Base-by-base conservation (phyloP, 2,329 filamentous ascomycete species). In the Aspergillus spinulosporus region DNA sequence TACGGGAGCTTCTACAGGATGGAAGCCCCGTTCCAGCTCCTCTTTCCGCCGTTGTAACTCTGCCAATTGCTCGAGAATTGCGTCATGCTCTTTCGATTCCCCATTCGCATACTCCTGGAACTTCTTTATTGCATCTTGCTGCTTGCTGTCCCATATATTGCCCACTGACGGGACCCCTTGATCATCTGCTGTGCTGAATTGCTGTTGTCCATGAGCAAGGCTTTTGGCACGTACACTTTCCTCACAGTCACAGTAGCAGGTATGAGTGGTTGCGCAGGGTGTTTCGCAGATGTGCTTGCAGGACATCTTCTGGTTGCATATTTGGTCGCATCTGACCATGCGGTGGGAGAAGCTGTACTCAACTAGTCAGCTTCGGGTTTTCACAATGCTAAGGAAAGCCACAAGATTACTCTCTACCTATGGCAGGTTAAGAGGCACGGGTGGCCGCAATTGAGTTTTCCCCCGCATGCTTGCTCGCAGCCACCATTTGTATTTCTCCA, bases 401-500 rank as follows among this genome's bases (percentile, higher is more conserved):
- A 21, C 21, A 21, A 21, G 32, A 37, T 48, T 47, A 26, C 8
- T 40, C 11, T 63, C 70, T 68, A 81, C 78, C 76, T 74, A 62
- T 86, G 84, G 59, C 84, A 87, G 39, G 62, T 72, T 2, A 82
- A 63, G 3, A 66, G 65, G 64, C 84, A 87, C 32, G 49, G 43
- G 62, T 87, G 84, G 1, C 81, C 80, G 60, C 84, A 86, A 1
- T 66, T 58, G 48, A 80, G 65, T 29, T 26, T 63, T 49, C 65
- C 71, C 2, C 68, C 72, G 62, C 84, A 89, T 29, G 56, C 68
- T 47, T 63, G 57, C 49, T 74, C 62, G 68, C 82, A 88, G 5
- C 82, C 84, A 15, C 82, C 85, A 52, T 76, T 72, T 11, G 80
- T 75, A 1, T 70, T 69, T 3, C 73, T 65, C 82, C 84, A 90